Conservation (phyloP, 2,329 filamentous ascomycete species). For the Aspergillus sp. region DNA sequence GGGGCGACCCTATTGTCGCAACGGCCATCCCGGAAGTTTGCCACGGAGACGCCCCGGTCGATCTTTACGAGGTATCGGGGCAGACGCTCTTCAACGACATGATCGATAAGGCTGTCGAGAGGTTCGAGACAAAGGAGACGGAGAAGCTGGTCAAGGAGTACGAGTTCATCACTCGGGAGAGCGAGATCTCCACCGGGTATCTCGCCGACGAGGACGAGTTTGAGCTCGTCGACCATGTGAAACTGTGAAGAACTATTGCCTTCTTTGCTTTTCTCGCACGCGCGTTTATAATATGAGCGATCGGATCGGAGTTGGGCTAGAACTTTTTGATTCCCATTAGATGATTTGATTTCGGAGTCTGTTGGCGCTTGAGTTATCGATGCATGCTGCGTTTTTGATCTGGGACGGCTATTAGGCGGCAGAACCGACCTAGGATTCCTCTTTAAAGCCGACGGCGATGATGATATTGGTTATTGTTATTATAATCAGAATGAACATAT, state of each 20-base stretch:
- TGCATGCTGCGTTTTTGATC: not conserved
- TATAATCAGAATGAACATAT: conserved; percentile 12
- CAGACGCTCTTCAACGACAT: conserved; percentile 59
- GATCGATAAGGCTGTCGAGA: conserved; percentile 58
- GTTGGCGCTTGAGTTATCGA: not conserved
- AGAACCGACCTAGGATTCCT: not conserved
- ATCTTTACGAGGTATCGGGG: conserved; percentile 56
- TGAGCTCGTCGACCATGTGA: conserved; percentile 40
- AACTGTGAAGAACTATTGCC: conserved; percentile 19
- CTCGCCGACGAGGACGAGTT: conserved; percentile 42
- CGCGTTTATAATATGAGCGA: conserved; percentile 7
- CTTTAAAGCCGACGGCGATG: not conserved
- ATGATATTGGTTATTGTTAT: conserved; percentile 6
- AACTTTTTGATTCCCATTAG: conserved; percentile 5
- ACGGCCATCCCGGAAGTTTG: conserved; percentile 47
- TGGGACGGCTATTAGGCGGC: not conserved
- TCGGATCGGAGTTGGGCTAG: conserved; percentile 14
- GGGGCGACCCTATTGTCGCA: conserved; percentile 42
- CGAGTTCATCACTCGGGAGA: conserved; percentile 49
- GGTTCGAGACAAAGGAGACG: conserved; percentile 60
- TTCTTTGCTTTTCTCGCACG: not conserved
- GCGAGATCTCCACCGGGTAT: conserved; percentile 32
- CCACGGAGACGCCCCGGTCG: conserved; percentile 49
- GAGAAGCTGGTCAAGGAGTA: conserved; percentile 64
- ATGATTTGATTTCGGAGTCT: conserved; percentile 7